Evolutionary conservation across 2,329 filamentous ascomycete genomes (phyloP).

Genomic region (Didymella pinodella): DNA sequence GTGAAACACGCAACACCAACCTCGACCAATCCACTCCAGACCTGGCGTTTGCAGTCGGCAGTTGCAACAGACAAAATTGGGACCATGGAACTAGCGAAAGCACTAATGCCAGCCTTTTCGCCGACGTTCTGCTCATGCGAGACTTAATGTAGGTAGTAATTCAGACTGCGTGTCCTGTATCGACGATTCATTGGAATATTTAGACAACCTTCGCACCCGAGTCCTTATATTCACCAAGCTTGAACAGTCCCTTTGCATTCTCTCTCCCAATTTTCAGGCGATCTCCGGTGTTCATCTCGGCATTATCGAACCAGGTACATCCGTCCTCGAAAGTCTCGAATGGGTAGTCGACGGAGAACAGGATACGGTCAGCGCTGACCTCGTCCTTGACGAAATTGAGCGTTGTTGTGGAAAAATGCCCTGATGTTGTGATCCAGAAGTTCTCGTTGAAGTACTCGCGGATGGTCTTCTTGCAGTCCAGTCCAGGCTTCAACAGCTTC

Average conservation of each 20-base stretch:
- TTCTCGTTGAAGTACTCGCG: slow-evolving; percentile 64
- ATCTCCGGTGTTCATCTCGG: slow-evolving; percentile 49
- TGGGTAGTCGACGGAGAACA: slow-evolving; percentile 64
- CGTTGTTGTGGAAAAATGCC: slow-evolving; percentile 64
- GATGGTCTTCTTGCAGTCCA: slow-evolving; percentile 57
- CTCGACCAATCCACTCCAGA: not conserved
- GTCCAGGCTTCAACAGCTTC: slow-evolving; percentile 32
- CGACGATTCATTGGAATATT: not conserved
- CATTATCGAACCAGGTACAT: slow-evolving; percentile 55
- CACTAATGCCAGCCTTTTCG: not conserved
- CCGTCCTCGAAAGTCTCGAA: slow-evolving; percentile 53
- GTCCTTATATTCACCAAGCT: slow-evolving; percentile 33
- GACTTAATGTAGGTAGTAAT: not conserved
- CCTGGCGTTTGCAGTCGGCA: not conserved
- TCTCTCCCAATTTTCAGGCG: slow-evolving; percentile 56
- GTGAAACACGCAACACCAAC: not conserved
- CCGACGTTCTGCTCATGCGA: not conserved
- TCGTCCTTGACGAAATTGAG: slow-evolving; percentile 60
- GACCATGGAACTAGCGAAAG: not conserved
- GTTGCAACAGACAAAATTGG: not conserved
- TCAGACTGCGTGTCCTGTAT: not conserved
- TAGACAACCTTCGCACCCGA: slow-evolving; percentile 30
- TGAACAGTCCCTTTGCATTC: slow-evolving; percentile 57
- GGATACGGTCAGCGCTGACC: slow-evolving; percentile 59
- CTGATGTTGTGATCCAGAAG: slow-evolving; percentile 65